Conservation (phyloP, 1,139 yeast species). For the Saccharomyces hybrid region DNA sequence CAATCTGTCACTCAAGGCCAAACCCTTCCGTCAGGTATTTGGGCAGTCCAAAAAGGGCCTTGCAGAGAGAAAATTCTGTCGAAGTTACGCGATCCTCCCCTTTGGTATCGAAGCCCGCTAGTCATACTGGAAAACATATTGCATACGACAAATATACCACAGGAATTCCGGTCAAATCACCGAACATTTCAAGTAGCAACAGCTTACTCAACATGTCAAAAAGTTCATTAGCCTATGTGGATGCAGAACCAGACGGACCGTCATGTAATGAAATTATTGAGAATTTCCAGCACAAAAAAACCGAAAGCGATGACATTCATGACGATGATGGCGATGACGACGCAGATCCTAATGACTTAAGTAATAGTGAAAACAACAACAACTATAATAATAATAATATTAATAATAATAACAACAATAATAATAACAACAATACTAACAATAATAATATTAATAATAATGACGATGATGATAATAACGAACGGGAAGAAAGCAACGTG, state of each 20-base stretch:
- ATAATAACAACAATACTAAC: slow-evolving; percentile 9
- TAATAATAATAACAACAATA: slow-evolving; percentile 14
- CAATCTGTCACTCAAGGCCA: neutral
- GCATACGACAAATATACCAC: neutral
- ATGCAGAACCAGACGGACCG: slow-evolving; percentile 2
- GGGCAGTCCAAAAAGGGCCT: neutral
- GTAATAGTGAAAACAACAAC: slow-evolving; percentile 8
- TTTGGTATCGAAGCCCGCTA: neutral
- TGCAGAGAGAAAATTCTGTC: neutral
- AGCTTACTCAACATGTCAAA: neutral
- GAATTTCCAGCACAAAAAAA: neutral
- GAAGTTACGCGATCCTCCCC: neutral
- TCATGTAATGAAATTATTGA: slow-evolving; percentile 1
- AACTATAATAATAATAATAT: slow-evolving; percentile 7
- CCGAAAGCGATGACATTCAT: slow-evolving; percentile 6
- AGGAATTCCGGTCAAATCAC: neutral
- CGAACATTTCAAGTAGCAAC: neutral
- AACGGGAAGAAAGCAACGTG: slow-evolving; percentile 19
- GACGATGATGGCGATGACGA: slow-evolving; percentile 1
- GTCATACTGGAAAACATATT: neutral
- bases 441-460: slow-evolving; percentile 14
- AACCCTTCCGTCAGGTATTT: neutral
- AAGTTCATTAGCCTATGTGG: neutral
- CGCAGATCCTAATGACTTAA: neutral
- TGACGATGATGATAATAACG: slow-evolving; percentile 15